A percentile compares a stretch with the other conserved stretches of the same genome.
These are phyloP conservation scores for Ganoderma sp. DNA, from an alignment of 1,284 basidiomycete species.

Conservation along the genomic window DNA sequence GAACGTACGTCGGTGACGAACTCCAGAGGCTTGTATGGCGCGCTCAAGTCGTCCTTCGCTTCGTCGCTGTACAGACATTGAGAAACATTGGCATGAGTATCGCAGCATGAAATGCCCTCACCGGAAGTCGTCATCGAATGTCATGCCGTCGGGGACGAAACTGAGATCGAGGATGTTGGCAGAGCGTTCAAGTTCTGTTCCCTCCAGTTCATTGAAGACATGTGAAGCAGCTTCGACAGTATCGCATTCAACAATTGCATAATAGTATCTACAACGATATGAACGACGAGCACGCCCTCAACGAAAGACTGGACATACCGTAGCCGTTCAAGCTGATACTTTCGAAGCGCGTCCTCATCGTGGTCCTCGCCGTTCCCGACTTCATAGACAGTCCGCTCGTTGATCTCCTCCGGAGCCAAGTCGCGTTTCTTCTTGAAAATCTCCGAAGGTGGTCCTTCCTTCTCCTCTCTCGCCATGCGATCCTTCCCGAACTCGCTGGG, in stretches of 20 bases:
- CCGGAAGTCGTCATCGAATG: slow-evolving; percentile 84
- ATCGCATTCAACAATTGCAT: slow-evolving; percentile 94
- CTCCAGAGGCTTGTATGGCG: slow-evolving; percentile 81
- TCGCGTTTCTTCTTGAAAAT: slow-evolving; percentile 69
- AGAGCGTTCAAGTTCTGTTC: slow-evolving; percentile 95
- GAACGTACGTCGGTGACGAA: slow-evolving; percentile 89
- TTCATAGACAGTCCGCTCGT: slow-evolving; percentile 73
- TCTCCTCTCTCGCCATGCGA: slow-evolving; percentile 87
- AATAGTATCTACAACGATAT: slow-evolving; percentile 81
- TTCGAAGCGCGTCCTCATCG: slow-evolving; percentile 88
- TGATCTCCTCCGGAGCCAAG: slow-evolving; percentile 57
- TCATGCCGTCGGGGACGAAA: slow-evolving; percentile 93
- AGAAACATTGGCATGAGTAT: slow-evolving; percentile 11
- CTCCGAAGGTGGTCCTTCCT: slow-evolving; percentile 88
- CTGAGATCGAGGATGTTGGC: slow-evolving; percentile 97
- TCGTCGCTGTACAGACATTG: slow-evolving; percentile 69
- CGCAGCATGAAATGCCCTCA: slow-evolving; percentile 39
- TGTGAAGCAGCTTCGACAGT: slow-evolving; percentile 79
- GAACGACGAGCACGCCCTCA: slow-evolving; percentile 10
- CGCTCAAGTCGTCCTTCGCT: slow-evolving; percentile 71
- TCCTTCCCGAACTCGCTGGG: slow-evolving; percentile 94
- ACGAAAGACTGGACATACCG: slow-evolving; percentile 58
- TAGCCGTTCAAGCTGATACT: slow-evolving; percentile 93
- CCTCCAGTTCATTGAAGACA: slow-evolving; percentile 88
- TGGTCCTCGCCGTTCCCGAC: slow-evolving; percentile 74